A percentile compares a stretch with the other conserved stretches of the same genome.
Conservation (phyloP, 345 rosid species). For the Hibiscus mutabilis region DNA sequence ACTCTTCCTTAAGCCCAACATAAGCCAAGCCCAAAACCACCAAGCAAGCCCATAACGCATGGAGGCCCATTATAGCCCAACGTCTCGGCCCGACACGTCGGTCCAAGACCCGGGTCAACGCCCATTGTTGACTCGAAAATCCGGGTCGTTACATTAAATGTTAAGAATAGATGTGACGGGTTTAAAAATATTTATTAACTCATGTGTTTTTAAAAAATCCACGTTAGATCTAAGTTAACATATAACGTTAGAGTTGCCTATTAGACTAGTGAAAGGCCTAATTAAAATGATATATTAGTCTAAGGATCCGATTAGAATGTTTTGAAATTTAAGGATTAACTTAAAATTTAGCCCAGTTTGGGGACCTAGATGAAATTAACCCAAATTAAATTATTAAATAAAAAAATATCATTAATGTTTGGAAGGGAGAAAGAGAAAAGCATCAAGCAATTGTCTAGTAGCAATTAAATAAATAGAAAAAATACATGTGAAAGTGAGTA, state of each 20-base stretch:
- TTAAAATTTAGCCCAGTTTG: background rate
- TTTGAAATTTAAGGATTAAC: background rate
- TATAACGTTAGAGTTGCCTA: background rate
- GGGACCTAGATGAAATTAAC: background rate
- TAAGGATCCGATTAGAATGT: background rate
- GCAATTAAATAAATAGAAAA: background rate
- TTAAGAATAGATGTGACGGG: background rate
- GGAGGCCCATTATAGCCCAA: no score
- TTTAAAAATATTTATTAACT: no score
- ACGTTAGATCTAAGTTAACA: background rate
- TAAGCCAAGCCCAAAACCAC: no score
- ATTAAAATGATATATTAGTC: background rate
- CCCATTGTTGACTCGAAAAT: no score
- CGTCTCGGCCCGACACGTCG: no score
- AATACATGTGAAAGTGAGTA: background rate
- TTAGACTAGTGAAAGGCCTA: background rate
- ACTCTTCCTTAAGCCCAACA: no score
- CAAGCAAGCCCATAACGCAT: no score
- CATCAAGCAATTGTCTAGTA: background rate
- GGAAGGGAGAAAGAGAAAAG: background rate
- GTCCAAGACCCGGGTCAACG: no score
- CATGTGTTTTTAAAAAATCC: background rate
- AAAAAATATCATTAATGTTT: background rate
- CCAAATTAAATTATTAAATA: background rate
- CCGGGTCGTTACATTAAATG: background rate